Evolutionary conservation across 768 basidiomycete species (phyloP), one percentile per base, ranked within the genome.

Genomic region (Boletales sp.): DNA sequence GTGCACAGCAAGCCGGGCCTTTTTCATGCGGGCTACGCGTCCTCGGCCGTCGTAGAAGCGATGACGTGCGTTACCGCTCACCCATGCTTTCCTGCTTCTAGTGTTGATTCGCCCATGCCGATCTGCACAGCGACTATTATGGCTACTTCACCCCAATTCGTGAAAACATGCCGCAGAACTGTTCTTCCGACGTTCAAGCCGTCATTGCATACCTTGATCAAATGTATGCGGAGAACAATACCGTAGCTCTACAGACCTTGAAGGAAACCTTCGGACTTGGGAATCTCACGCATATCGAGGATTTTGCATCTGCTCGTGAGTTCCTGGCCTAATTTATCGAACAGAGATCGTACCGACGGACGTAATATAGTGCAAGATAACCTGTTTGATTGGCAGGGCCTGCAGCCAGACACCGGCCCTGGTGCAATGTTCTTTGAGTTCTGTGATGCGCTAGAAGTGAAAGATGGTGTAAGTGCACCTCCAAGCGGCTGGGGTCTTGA

Each of bases 121-220:
- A 55, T 52, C 9, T 41, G n/a, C 19, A 9, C 30, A 64, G 62
- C 13, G 51, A 65, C n/a, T 61, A 48, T 39, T 56, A 58, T 21
- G 72, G 71, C 54, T 90, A 87, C 59, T 87, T 85, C 63, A 85
- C 86, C 51, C 86, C 86, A 12, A 79, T 86, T 55, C 80, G 80
- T 14, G 71, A 78, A 55, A 69, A 79, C 58, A 87, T 87, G 84
- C 82, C 86, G 2, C 55, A 56, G 54, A 89, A 90, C 64, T 90
- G 87, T 67, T 87, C 85, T 8, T 77, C 83, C 0, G 87, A 90
- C 58, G 75, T 87, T 29, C 69, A 85, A 62, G 76, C 76, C 5
- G 84, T 83, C 14, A 75, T 88, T 46, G 59, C 75, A 6, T 75
- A 85, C 55, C 68, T 88, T 35, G 87, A 88, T 59, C 44, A 73